Evolutionary conservation across 352 stramenopile species (phyloP).

Genomic region (Peronospora belbahrii): DNA sequence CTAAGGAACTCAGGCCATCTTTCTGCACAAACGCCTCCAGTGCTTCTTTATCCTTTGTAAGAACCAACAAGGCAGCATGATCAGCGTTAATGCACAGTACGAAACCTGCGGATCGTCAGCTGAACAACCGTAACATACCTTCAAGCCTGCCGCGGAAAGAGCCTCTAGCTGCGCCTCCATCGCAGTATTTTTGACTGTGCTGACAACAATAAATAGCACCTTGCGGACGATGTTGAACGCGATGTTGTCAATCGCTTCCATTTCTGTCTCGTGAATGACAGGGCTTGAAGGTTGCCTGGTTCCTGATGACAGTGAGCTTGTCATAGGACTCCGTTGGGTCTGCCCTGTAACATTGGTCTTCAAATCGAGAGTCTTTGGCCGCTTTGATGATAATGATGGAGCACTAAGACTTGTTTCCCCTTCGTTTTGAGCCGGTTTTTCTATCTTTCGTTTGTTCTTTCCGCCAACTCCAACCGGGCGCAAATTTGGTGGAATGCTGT

Average conservation of each 20-base stretch:
- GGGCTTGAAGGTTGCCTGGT: constrained; percentile 7
- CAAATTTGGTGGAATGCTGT: constrained; percentile 42
- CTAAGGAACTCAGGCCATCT: constrained; percentile 40
- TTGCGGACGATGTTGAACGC: constrained; percentile 50
- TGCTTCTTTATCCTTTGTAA: constrained; percentile 37
- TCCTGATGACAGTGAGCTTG: constrained; percentile 5
- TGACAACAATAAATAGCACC: constrained; percentile 50
- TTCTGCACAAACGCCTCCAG: constrained; percentile 42
- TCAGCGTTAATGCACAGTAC: background rate
- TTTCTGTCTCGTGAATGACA: constrained; percentile 18
- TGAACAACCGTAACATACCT: constrained; percentile 24
- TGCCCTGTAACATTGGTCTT: constrained; percentile 6
- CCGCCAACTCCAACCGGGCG: constrained; percentile 13
- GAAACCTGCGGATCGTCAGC: background rate
- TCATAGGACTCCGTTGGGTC: constrained; percentile 8
- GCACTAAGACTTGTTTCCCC: constrained; percentile 3
- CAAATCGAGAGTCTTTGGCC: constrained; percentile 24
- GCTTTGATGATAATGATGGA: constrained; percentile 28
- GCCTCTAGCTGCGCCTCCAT: constrained; percentile 31
- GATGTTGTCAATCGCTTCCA: constrained; percentile 13
- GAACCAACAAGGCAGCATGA: background rate
- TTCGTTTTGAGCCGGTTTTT: constrained; percentile 7
- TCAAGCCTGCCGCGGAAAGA: constrained; percentile 26
- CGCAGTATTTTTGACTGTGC: constrained; percentile 22
- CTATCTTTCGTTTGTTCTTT: constrained; percentile 42